Percentiles rank a stretch among this genome's conserved stretches.
Conservation (phyloP, 495 filamentous ascomycete genomes). For the Penicillium crystallinum region DNA sequence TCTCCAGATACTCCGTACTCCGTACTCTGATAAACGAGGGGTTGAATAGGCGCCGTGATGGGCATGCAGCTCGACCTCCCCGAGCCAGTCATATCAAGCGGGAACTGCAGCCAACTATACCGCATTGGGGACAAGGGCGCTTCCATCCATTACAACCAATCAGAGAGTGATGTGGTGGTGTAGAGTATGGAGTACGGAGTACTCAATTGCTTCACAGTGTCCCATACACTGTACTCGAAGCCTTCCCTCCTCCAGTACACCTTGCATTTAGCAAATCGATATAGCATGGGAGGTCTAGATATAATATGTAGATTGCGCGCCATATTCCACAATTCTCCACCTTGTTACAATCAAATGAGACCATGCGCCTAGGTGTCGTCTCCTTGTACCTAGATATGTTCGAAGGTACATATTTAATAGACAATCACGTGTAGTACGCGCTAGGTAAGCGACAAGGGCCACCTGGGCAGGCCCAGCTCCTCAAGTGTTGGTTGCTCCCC, state of each 20-base stretch:
- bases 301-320: too few relatives aligned
- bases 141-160: background rate
- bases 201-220: background rate
- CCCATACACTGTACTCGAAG: too few relatives aligned
- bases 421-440: conserved; percentile 5
- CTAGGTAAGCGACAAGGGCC: conserved; percentile 6
- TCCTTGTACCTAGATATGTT: too few relatives aligned
- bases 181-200: too few relatives aligned
- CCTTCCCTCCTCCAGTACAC: too few relatives aligned
- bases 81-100: background rate
- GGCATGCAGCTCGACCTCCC: background rate
- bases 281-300: too few relatives aligned
- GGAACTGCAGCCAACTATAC: conserved; percentile 1
- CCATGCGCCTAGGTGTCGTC: too few relatives aligned
- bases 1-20: background rate
- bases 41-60: conserved; percentile 6
- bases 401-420: background rate
- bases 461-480: background rate
- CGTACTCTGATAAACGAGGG: background rate
- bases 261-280: too few relatives aligned
- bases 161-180: background rate
- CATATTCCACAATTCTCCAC: too few relatives aligned
- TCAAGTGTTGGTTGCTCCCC: background rate
- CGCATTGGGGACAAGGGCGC: conserved; percentile 4
- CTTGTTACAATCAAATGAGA: too few relatives aligned